Conservation (phyloP, 192 early-diverging fungal genomes). For the Powellomyces hirtus region DNA sequence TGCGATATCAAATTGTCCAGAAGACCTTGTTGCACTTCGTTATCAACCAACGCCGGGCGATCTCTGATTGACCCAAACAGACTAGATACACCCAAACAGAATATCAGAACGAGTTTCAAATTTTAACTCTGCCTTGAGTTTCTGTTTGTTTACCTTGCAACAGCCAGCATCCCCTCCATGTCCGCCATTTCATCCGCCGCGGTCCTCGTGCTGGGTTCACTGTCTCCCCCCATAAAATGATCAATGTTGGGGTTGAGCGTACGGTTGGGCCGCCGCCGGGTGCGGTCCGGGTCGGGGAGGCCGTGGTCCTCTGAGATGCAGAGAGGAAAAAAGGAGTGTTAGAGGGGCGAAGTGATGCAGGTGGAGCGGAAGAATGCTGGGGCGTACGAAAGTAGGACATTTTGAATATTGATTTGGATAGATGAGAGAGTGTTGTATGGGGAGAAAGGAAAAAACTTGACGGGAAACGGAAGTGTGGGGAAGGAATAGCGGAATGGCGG, state of each 20-base stretch:
- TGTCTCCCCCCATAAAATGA: slow-evolving; percentile 29
- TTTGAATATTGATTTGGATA: no score
- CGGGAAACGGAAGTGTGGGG: no score
- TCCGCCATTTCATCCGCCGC: not conserved
- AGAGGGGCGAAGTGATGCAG: not conserved
- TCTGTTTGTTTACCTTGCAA: slow-evolving; percentile 14
- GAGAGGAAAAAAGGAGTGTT: not conserved
- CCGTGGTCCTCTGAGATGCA: slow-evolving; percentile 20
- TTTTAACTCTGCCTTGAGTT: not conserved
- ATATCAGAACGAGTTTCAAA: not conserved
- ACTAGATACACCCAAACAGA: slow-evolving; percentile 12
- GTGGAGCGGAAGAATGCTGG: not conserved
- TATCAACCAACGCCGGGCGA: slow-evolving; percentile 29
- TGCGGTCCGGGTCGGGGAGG: slow-evolving; percentile 12
- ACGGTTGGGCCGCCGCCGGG: not conserved
- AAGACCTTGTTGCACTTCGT: slow-evolving; percentile 43
- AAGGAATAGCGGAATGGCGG: no score
- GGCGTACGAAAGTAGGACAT: slow-evolving; percentile 29
- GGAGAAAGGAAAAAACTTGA: no score
- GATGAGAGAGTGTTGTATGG: no score
- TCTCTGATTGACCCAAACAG: slow-evolving; percentile 45
- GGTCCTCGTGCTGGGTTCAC: not conserved
- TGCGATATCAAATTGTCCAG: slow-evolving; percentile 58
- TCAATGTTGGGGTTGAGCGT: slow-evolving; percentile 24
- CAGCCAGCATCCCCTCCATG: slow-evolving; percentile 11